A percentile compares a stretch with the other conserved stretches of the same genome.
Conservation (phyloP, 164 flowering plant species). For the Berberis thunbergii region DNA sequence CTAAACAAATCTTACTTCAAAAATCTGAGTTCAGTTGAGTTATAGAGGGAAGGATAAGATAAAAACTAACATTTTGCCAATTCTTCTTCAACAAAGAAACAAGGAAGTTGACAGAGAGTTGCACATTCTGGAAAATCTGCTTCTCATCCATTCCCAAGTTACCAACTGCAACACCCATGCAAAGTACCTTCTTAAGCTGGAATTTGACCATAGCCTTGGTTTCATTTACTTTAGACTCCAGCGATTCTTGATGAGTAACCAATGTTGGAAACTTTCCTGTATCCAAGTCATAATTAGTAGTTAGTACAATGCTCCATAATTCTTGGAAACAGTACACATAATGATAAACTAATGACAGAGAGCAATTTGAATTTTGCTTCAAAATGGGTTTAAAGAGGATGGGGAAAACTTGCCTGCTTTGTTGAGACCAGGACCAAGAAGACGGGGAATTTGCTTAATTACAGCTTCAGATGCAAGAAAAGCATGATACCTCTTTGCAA, state of each 20-base stretch:
- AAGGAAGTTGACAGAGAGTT: neutral
- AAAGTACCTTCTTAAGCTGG: conserved; percentile 1
- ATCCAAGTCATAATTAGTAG: neutral
- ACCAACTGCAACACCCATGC: neutral
- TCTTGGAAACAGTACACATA: too few relatives aligned
- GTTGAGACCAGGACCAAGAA: conserved; percentile 68
- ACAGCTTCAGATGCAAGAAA: conserved; percentile 60
- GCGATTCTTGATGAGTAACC: neutral
- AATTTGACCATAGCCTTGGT: conserved; percentile 2
- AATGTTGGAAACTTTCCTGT: conserved; percentile 2
- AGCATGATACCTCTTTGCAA: conserved; percentile 57
- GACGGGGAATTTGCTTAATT: conserved; percentile 62
- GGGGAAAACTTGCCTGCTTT: conserved; percentile 41
- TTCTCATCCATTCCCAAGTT: neutral
- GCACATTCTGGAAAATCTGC: conserved; percentile 2
- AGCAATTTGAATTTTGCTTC: too few relatives aligned
- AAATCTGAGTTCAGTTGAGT: too few relatives aligned
- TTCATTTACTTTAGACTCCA: neutral
- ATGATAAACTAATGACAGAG: too few relatives aligned
- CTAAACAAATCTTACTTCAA: too few relatives aligned
- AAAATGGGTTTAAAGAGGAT: too few relatives aligned
- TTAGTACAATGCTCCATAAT: too few relatives aligned
- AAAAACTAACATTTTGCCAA: conserved; percentile 1
- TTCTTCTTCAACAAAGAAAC: neutral
- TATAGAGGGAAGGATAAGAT: neutral